Conservation (phyloP, 2,329 filamentous ascomycete genomes). For the Talaromyces sp. region DNA sequence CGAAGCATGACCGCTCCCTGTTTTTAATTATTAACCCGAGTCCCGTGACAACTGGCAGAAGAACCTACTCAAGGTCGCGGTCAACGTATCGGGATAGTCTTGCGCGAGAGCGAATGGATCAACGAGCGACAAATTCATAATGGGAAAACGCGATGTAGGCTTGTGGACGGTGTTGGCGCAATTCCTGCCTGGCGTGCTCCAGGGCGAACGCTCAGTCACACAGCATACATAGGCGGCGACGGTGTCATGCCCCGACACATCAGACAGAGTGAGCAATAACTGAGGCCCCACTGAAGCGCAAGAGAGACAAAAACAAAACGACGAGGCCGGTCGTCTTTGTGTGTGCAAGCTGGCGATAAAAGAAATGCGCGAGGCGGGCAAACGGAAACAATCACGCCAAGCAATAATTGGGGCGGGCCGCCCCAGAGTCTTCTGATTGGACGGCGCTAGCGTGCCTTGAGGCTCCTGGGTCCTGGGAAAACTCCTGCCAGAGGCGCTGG, state of each 20-base stretch:
- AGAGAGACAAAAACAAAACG: neutral
- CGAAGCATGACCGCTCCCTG: slow-evolving; percentile 58
- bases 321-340: neutral
- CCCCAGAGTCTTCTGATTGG: slow-evolving; percentile 1
- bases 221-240: neutral
- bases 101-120: slow-evolving; percentile 67
- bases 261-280: neutral
- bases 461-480: slow-evolving; percentile 18
- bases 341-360: neutral
- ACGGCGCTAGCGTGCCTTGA: slow-evolving; percentile 8
- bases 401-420: neutral
- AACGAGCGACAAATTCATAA: slow-evolving; percentile 65
- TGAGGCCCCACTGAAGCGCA: neutral
- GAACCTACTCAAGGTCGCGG: slow-evolving; percentile 69
- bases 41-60: slow-evolving; percentile 31
- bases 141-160: neutral
- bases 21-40: slow-evolving; percentile 8
- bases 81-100: slow-evolving; percentile 87
- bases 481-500: slow-evolving; percentile 31
- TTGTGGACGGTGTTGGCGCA: neutral
- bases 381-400: neutral
- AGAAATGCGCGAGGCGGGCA: neutral
- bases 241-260: neutral
- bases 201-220: slow-evolving; percentile 9
- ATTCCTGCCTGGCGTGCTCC: slow-evolving; percentile 15